A percentile compares a stretch with the other conserved stretches of the same genome.
These are phyloP conservation scores for Phaeosphaeriaceae sp. DNA, from an alignment of 2,329 filamentous ascomycete species.

Conservation along the genomic window DNA sequence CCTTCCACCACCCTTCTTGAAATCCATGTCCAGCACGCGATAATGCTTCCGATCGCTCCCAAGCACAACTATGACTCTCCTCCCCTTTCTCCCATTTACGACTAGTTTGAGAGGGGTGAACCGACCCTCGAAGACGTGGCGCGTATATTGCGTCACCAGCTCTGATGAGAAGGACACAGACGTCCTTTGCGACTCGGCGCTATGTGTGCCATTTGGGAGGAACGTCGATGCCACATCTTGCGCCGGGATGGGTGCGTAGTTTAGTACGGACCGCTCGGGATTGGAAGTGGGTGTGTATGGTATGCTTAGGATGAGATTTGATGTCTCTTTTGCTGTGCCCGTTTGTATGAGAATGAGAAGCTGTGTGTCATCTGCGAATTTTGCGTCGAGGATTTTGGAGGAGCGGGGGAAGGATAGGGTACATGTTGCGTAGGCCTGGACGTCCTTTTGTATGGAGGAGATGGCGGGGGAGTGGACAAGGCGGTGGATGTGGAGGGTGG, in stretches of 20 bases:
- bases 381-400: conserved; percentile 62
- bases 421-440: conserved; percentile 57
- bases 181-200: conserved; percentile 1
- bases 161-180: conserved; percentile 10
- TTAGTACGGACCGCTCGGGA: not conserved
- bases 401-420: conserved; percentile 54
- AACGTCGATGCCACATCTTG: not conserved
- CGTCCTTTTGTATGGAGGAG: conserved; percentile 46
- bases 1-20: conserved; percentile 37
- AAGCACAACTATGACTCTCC: conserved; percentile 62
- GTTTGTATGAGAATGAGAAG: conserved; percentile 63
- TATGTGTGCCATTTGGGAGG: conserved; percentile 10
- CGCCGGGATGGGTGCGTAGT: conserved; percentile 6
- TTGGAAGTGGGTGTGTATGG: conserved; percentile 1
- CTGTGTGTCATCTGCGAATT: conserved; percentile 69
- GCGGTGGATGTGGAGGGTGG: conserved; percentile 37
- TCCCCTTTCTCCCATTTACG: conserved; percentile 62
- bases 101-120: conserved; percentile 60
- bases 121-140: conserved; percentile 57
- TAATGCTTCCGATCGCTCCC: conserved; percentile 62
- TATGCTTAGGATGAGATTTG: conserved; percentile 6
- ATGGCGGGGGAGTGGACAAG: conserved; percentile 48
- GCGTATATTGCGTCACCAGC: conserved; percentile 35
- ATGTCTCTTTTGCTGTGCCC: not conserved
- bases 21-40: conserved; percentile 63